A percentile compares a stretch with the other conserved stretches of the same genome.
phyloP scores from a whole-genome alignment of 2,329 filamentous ascomycete species.

The Paracamarosporium sp. region DNA sequence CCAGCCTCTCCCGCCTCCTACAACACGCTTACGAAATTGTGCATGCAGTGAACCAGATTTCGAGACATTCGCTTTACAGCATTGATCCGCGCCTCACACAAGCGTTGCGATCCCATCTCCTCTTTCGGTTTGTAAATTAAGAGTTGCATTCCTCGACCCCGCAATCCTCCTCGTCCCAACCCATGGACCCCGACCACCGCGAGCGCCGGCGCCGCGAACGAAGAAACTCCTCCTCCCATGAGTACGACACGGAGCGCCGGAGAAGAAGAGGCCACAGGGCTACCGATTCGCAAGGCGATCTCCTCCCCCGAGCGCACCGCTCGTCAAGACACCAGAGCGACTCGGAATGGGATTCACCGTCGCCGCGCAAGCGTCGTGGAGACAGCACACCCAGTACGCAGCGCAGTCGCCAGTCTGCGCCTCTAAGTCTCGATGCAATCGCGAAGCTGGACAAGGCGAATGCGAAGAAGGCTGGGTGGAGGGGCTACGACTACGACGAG shows the following conservation, averaged over 20 bases:
- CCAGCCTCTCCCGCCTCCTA: conserved; percentile 21
- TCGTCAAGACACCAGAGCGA: conserved; percentile 35
- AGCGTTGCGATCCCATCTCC: not conserved
- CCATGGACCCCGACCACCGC: conserved; percentile 27
- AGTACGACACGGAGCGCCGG: conserved; percentile 33
- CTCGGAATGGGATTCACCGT: conserved; percentile 36
- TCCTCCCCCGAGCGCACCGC: conserved; percentile 35
- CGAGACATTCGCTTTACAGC: conserved; percentile 11
- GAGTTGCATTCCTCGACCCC: conserved; percentile 15
- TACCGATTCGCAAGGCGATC: conserved; percentile 47
- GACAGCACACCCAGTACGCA: conserved; percentile 15
- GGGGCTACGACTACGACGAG: conserved; percentile 49
- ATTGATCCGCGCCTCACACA: not conserved
- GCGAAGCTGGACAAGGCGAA: conserved; percentile 71
- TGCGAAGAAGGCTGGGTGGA: conserved; percentile 57
- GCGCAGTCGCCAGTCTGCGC: conserved; percentile 36
- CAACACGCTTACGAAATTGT: conserved; percentile 25
- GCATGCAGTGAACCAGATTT: conserved; percentile 31
- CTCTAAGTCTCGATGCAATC: conserved; percentile 64
- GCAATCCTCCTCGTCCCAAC: conserved; percentile 21
- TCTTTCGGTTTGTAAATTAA: not conserved
- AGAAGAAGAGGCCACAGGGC: conserved; percentile 45
- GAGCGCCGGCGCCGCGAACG: conserved; percentile 33
- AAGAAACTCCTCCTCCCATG: conserved; percentile 34
- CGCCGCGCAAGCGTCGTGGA: conserved; percentile 27